Percentiles rank a stretch among this genome's conserved stretches.
Evolutionary conservation across 2,329 filamentous ascomycete genomes (phyloP).

Genomic region (Xylariaceae sp.): DNA sequence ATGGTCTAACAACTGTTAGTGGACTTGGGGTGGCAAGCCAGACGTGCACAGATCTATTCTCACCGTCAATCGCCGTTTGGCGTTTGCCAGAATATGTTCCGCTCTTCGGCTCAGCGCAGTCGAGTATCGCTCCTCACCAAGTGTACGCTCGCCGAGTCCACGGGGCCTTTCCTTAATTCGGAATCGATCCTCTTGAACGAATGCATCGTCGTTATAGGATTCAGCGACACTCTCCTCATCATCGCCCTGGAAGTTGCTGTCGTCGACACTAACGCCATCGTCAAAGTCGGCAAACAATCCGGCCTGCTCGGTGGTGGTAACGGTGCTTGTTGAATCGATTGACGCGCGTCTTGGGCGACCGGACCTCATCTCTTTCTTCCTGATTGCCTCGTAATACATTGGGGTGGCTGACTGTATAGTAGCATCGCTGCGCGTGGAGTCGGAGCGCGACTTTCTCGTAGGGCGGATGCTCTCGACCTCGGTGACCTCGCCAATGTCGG

Average conservation of each 20-base stretch:
- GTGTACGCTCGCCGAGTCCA: conserved; percentile 13
- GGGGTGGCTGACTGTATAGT: conserved; percentile 30
- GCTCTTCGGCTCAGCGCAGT: conserved; percentile 80
- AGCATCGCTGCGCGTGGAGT: conserved; percentile 37
- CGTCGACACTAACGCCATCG: conserved; percentile 63
- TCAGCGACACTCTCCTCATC: conserved; percentile 68
- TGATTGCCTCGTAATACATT: conserved; percentile 44
- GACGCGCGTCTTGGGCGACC: conserved; percentile 57
- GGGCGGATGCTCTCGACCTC: conserved; percentile 55
- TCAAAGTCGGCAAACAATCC: conserved; percentile 64
- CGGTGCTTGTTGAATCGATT: conserved; percentile 63
- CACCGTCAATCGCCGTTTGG: conserved; percentile 86
- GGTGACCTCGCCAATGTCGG: conserved; percentile 63
- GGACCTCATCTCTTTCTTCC: conserved; percentile 45
- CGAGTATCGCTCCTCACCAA: conserved; percentile 65
- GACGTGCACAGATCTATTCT: conserved; percentile 38
- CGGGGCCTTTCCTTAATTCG: conserved; percentile 31
- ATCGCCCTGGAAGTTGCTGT: conserved; percentile 68
- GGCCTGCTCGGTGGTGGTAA: conserved; percentile 54
- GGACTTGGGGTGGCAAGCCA: background rate
- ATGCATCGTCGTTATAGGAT: conserved; percentile 53
- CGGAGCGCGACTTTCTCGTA: conserved; percentile 42
- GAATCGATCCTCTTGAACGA: conserved; percentile 35
- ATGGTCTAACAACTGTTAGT: conserved; percentile 66
- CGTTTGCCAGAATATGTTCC: conserved; percentile 89